Evolutionary conservation across 2,329 filamentous ascomycete species (phyloP), one percentile per base, ranked within the genome.

Genomic region (Aureobasidium sp.): DNA sequence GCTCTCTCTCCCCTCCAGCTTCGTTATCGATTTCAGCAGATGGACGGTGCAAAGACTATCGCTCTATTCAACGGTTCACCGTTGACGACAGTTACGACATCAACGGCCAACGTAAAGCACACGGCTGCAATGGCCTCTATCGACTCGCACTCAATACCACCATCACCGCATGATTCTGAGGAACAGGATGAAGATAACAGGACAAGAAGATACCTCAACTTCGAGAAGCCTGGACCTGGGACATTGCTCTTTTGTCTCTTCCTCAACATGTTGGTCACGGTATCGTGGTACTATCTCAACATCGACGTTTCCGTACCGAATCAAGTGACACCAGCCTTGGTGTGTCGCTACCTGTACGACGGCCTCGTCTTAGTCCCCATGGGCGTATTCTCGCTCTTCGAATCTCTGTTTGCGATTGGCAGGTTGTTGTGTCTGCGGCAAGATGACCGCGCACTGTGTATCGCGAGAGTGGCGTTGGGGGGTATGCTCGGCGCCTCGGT

Each of bases 201-300:
- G 37, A 31, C 36, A 15, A 27, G 17, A 15, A 27, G 17, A 17
- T 20, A 36, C 9, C 29, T 57, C 41, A 11, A 57, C n/a, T 48
- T 58, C 11, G 17, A 29, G 5, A 42, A 58, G 12, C 55, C 55
- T 34, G 55, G 57, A 8, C 36, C 57, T 17, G 25, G n/a, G 12
- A 41, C 25, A 12, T 20, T 60, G 11, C 17, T 41, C 22, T 36
- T 42, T 20, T 60, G 34, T 41, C 57, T 60, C 1, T 5, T 42
- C 17, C 34, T 51, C 27, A 60, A 60, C 37, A 41, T 60, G 22
- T 11, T 41, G 22, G 57, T 51, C 20, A 60, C 57, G 25, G n/a
- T 39, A n/a, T 41, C 37, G 31, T 60, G 57, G 57, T 60, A 60
- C 37, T 36, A 42, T 9, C 22, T 60, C 57, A 51, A 60, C 37